Evolutionary conservation across 2,329 filamentous ascomycete genomes (phyloP), one percentile per base, ranked within the genome.

Genomic region (Ambrosiella cleistominuta): DNA sequence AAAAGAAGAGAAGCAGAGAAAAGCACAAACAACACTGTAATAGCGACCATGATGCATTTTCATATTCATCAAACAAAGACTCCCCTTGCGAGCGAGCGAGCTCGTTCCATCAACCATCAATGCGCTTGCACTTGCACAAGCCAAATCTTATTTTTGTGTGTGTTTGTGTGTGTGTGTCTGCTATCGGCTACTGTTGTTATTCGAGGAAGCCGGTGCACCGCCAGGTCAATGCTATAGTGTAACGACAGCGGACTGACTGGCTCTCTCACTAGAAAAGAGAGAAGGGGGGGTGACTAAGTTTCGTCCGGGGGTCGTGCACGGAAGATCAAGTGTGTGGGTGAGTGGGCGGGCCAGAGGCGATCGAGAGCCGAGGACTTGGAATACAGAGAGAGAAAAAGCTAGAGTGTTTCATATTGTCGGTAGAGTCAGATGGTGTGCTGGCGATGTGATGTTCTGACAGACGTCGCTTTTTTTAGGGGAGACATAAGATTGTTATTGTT

Each of bases 1-100:
- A 55, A 58, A 53, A 47, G 51, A 37, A 58, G 17, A 38, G 42
- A 58, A 52, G 39, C 11, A 8, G 40, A 57, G 15, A 27, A 17
- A 55, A 50, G 42, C 38, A 39, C 15, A 17, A 17, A 11, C 19
- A n/a, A 11, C 37, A 42, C n/a, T 12, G 3, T 15, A 39, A 9
- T 11, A 40, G 17, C 52, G 27, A 12, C 35, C 52, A 56, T 45
- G 27, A 56, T 19, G 42, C 54, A 47, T 47, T 47, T 56, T 56
- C 39, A 49, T 45, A 49, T 13, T 42, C 2, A 42, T 42, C 19
- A 19, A 3, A 19, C 19, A 19, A 19, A 19, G 19, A 19, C 19
- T 19, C 3, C 19, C 19, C 19, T 19, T 19, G 19, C 19, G n/a
- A 42, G n/a, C 44, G 17, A 7, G 11, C 17, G 7, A 47, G 44